A percentile compares a stretch with the other conserved stretches of the same genome.
Evolutionary conservation across 2,329 filamentous ascomycete species (phyloP).

Genomic region (Neocucurbitaria cava): DNA sequence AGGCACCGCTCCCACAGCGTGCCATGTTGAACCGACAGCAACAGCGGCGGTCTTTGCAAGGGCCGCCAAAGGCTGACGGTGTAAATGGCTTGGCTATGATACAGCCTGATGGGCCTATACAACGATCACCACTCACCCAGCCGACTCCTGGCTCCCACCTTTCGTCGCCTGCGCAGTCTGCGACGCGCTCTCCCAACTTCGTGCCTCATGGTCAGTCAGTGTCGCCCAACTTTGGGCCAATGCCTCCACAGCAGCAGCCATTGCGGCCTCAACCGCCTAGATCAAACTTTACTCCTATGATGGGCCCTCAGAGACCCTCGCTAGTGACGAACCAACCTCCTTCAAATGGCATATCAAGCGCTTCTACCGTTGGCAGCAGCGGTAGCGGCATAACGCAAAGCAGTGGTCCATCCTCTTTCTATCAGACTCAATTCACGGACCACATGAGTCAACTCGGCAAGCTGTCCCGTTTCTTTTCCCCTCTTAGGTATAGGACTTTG

Average conservation of each 20-base stretch:
- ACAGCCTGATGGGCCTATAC: constrained; percentile 50
- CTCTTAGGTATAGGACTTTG: constrained; percentile 63
- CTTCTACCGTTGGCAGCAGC: constrained; percentile 46
- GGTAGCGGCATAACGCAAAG: constrained; percentile 46
- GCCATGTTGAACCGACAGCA: constrained; percentile 82
- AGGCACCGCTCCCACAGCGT: constrained; percentile 76
- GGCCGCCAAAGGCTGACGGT: constrained; percentile 74
- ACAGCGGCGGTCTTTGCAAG: constrained; percentile 73
- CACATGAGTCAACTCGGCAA: constrained; percentile 96
- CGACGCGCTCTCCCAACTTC: constrained; percentile 67
- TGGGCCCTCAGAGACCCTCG: constrained; percentile 49
- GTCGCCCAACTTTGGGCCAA: constrained; percentile 64
- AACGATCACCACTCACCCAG: constrained; percentile 75
- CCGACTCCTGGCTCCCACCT: constrained; percentile 83
- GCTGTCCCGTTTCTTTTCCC: constrained; percentile 64
- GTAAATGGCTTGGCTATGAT: constrained; percentile 50
- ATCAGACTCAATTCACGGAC: constrained; percentile 87
- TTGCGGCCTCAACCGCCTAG: constrained; percentile 56
- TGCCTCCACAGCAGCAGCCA: constrained; percentile 54
- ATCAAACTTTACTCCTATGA: constrained; percentile 55
- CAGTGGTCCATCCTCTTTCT: constrained; percentile 65
- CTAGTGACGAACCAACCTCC: constrained; percentile 45
- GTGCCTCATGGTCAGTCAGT: constrained; percentile 65
- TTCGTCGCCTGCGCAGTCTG: constrained; percentile 67
- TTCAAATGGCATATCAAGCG: constrained; percentile 46